Evolutionary conservation across 2,329 filamentous ascomycete species (phyloP).

Genomic region (Iodosphaeria phyllophila): DNA sequence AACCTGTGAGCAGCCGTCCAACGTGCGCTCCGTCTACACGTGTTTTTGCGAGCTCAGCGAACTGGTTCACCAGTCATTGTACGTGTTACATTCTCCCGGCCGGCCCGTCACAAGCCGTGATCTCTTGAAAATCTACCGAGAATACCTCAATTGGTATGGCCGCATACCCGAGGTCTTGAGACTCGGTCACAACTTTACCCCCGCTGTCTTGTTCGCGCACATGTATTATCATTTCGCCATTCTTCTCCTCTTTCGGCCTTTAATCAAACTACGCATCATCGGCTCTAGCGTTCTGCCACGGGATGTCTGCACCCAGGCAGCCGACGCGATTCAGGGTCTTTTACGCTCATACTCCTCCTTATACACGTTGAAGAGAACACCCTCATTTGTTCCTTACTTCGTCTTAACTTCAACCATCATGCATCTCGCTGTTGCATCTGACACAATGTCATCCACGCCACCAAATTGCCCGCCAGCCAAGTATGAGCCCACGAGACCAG

Average conservation of each 20-base stretch:
- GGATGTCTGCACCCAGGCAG: constrained; percentile 45
- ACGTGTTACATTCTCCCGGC: constrained; percentile 53
- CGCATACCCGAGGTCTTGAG: constrained; percentile 43
- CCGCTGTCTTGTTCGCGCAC: constrained; percentile 54
- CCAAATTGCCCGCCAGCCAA: no score
- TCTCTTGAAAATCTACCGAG: constrained; percentile 44
- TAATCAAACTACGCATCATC: constrained; percentile 46
- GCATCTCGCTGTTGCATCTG: constrained; percentile 34
- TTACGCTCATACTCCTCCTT: constrained; percentile 36
- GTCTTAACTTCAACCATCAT: constrained; percentile 42
- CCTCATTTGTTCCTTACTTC: constrained; percentile 42
- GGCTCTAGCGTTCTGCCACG: constrained; percentile 43
- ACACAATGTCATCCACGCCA: no score
- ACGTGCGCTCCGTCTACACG: constrained; percentile 48
- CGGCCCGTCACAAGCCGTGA: constrained; percentile 43
- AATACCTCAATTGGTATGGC: constrained; percentile 56
- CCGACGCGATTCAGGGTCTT: constrained; percentile 38
- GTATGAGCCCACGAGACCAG: constrained; percentile 6
- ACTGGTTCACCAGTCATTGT: constrained; percentile 52
- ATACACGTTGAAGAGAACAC: constrained; percentile 37
- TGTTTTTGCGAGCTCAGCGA: constrained; percentile 57
- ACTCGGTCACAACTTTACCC: constrained; percentile 50
- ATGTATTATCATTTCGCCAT: constrained; percentile 56
- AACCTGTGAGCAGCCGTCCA: constrained; percentile 42
- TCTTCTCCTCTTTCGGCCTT: constrained; percentile 54